Evolutionary conservation across 108 stramenopile species (phyloP), one percentile per base, ranked within the genome.

Genomic region (Skeletonema tropicum): DNA sequence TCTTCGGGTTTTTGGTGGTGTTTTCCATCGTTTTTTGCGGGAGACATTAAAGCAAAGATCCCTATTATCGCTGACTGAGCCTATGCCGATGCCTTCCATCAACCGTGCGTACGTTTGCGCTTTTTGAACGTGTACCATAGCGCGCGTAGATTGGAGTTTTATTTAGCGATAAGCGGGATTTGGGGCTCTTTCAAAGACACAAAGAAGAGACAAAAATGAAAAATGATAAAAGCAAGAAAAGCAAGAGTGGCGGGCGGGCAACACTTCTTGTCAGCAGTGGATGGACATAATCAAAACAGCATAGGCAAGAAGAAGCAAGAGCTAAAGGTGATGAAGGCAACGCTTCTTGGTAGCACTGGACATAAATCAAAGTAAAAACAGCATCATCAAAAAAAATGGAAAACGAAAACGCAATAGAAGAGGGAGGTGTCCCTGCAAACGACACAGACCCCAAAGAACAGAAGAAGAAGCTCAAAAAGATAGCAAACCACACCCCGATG

Each of bases 401-500:
- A 21, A 41, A 70, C 1, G 69, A 59, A 55, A 55, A 55, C 23
- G 23, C 19, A 10, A 23, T 55, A 23, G 52, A 55, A 55, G 52
- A 55, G 52, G 52, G 52, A 23, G 52, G 52, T 8, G 8, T 55
- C 52, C 52, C 52, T 10, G 52, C 52, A 45, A 45, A n/a, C 52
- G 52, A 55, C 33, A 5, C 5, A 10, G 60, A 39, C 41, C 12
- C 69, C 11, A 25, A 12, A 30, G 39, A 60, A 19, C 26, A 26
- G 17, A 41, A 64, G 60, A 45, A 57, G n/a, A 77, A 71, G 39
- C 72, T 89, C 21, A 89, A 86, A 41, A 87, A 85, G 30, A 59
- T 88, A 41, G 59, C 79, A 21, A 72, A 86, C 41, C 80, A 85
- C 29, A 89, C 87, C 9, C 83, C 86, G 33, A 78, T 83, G 59